Evolutionary conservation across 805 yeast species (phyloP), one percentile per base, ranked within the genome.

Genomic region (Metschnikowia gruessii): DNA sequence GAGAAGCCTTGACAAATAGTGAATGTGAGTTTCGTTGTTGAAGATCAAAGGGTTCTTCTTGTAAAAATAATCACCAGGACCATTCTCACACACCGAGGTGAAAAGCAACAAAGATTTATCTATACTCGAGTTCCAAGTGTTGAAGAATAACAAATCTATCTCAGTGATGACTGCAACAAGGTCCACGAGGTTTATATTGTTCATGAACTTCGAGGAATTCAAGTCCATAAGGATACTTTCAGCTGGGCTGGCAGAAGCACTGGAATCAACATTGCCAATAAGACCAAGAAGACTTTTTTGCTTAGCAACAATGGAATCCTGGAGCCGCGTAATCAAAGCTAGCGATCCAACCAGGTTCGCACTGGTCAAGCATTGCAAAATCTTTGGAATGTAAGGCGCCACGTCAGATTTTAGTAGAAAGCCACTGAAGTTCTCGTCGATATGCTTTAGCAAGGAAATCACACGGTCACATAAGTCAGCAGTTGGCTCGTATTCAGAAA

Each of bases 61-160:
- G 66, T 75, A 76, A 51, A 76, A 72, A 22, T 60, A 50, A 21
- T 57, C 59, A 28, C 48, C 51, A 2, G 52, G 39, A 35, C 45
- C 26, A 16, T 22, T 30, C 6, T 53, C 58, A 30, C 48, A 39
- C 47, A 79, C 57, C 45, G 79, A 66, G 50, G 80, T 57, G 70
- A 68, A 82, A 51, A 85, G 81, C 32, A 90, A 70, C 46, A 91
- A 70, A 0, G 96, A 85, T 48, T 84, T 81, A 66, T 92, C 98
- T 12, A 70, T 65, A 50, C 83, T 76, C 3, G 96, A 90, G 46
- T 87, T 83, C 97, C 97, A 92, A 2, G 65, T 58, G 16, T 65
- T 65, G 63, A 80, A 81, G 57, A 85, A 87, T 42, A 75, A 76
- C 47, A 83, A 68, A 61, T 87, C 88, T 48, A 90, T 83, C 17